Evolutionary conservation across 176 grass and related monocot genomes (phyloP).

Genomic region (Pontederia paniculata): DNA sequence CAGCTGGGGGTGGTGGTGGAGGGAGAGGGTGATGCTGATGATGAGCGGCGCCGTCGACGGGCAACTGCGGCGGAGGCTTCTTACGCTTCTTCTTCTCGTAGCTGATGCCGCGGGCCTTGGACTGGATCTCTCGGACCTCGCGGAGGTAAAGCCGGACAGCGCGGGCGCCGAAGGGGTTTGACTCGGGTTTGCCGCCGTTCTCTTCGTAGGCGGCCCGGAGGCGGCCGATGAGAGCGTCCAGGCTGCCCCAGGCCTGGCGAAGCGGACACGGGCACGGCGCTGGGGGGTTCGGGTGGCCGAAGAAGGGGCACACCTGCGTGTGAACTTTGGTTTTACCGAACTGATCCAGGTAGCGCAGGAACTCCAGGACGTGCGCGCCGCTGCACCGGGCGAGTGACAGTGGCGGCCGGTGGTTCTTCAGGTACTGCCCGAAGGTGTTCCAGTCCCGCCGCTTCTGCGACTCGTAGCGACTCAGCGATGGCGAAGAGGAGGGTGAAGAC

Average conservation of each 20-base stretch:
- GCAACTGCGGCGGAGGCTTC: background rate
- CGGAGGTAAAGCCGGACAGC: constrained; percentile 13
- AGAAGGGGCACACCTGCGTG: constrained; percentile 17
- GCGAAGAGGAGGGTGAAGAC: background rate
- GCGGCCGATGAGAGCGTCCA: constrained; percentile 19
- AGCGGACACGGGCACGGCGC: constrained; percentile 9
- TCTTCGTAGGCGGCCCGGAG: constrained; percentile 16
- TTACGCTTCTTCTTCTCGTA: constrained; percentile 18
- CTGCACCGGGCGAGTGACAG: constrained; percentile 9
- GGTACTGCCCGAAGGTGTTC: constrained; percentile 10
- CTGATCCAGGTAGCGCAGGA: constrained; percentile 16
- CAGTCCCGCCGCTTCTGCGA: constrained; percentile 8
- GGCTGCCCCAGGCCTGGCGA: constrained; percentile 16
- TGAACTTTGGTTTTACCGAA: constrained; percentile 17
- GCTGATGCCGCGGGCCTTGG: constrained; percentile 15
- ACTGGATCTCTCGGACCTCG: constrained; percentile 14
- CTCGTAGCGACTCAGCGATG: constrained; percentile 2
- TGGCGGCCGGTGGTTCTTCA: constrained; percentile 2
- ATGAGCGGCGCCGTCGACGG: no score
- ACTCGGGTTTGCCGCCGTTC: constrained; percentile 11
- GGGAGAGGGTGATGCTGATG: no score
- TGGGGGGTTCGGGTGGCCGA: constrained; percentile 13
- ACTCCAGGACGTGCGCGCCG: constrained; percentile 16
- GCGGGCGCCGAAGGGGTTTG: constrained; percentile 17
- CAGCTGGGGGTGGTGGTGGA: no score